Base-by-base conservation (phyloP, 2,329 filamentous ascomycete species). In the Exophiala mesophila region DNA sequence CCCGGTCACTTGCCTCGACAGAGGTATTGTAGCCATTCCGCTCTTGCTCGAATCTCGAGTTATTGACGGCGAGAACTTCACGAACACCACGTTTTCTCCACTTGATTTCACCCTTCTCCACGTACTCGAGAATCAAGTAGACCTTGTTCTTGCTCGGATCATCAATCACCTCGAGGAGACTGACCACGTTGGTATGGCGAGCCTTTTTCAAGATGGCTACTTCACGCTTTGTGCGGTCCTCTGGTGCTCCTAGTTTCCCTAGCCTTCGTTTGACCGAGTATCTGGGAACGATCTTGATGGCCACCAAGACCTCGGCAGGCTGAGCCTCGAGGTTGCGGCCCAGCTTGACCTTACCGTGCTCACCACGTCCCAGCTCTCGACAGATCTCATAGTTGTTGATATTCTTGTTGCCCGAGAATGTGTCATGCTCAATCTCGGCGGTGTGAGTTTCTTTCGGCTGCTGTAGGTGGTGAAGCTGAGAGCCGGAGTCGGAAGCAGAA, bases 121-220 rank as follows among this genome's bases (percentile, higher is more conserved):
- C 89, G 64, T 90, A 90, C 64, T 98, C 92, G 31, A 98, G 76
- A 15, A 97, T 87, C 68, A 98, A 90, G 68, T 98, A 98, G 49
- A 98, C 95, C 68, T 98, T 98, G 69, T 94, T 92, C 45, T 88
- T 80, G 57, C 88, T 87, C 2, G 90, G 90, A 61, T 98, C 92
- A 62, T 98, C 92, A 57, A 98, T 97, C 58, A 98, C 89, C 67
- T 98, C 92, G 51, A 97, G 77, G 28, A 98, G 73, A 56, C 87
- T 89, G 50, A 98, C 92, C 29, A 98, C 87, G 59, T 98, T 96
- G n/a, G 87, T 83, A 63, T 98, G 92, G 20, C 90, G 83, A 40
- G 94, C 94, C 70, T 98, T 98, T 66, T 98, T 98, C 57, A 98
- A 73, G 44, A 98, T 97, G 60, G 92, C 92, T 51, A 98, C 94